Conservation (phyloP, 1,284 basidiomycete genomes). For the Rhodotorula sp. region DNA sequence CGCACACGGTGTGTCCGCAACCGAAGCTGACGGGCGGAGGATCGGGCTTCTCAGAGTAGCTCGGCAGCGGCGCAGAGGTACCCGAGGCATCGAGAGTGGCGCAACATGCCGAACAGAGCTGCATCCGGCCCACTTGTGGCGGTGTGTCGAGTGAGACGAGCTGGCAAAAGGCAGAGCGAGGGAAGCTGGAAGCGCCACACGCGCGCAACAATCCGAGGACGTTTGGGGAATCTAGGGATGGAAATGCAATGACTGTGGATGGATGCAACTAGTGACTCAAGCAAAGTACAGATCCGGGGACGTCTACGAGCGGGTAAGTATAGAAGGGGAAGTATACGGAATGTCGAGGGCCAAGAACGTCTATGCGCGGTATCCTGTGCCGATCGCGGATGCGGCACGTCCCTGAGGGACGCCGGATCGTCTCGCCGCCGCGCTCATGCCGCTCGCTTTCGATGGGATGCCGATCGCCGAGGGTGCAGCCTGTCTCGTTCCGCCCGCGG, state of each 20-base stretch:
- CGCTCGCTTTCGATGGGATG: not conserved
- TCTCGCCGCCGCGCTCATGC: not conserved
- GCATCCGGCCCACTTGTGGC: not conserved
- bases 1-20: conserved; percentile 27
- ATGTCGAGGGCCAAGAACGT: not conserved
- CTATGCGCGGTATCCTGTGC: not conserved
- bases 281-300: too few relatives aligned
- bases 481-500: not conserved
- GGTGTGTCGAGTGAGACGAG: not conserved
- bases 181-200: conserved; percentile 1
- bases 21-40: conserved; percentile 9
- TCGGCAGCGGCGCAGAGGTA: not conserved
- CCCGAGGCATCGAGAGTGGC: conserved; percentile 6
- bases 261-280: too few relatives aligned
- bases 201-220: not conserved
- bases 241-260: too few relatives aligned
- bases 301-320: too few relatives aligned
- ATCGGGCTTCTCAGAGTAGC: conserved; percentile 21
- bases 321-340: too few relatives aligned
- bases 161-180: not conserved
- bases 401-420: not conserved
- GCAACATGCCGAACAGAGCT: conserved; percentile 33
- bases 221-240: too few relatives aligned
- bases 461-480: conserved; percentile 11
- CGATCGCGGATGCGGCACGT: conserved; percentile 11